phyloP scores from a whole-genome alignment of 768 basidiomycete genomes.

The Thelephora ganbajun region DNA sequence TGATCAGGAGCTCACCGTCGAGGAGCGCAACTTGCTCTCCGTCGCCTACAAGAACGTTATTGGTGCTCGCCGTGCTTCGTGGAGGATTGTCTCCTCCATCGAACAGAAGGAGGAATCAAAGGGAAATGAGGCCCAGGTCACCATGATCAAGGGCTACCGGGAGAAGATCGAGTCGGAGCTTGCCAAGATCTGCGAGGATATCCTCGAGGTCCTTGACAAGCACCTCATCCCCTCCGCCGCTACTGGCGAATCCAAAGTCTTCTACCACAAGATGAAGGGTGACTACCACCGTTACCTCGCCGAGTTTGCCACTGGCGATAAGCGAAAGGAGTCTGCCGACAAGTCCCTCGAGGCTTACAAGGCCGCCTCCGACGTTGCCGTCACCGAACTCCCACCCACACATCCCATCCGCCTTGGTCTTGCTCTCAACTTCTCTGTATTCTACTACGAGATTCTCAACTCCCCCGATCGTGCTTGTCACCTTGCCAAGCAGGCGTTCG shows the following conservation, averaged over 20 bases:
- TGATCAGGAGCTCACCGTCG: slow-evolving; percentile 95
- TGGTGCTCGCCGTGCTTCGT: slow-evolving; percentile 93
- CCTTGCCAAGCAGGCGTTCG: slow-evolving; percentile 97
- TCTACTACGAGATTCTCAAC: slow-evolving; percentile 99
- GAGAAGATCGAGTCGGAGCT: slow-evolving; percentile 97
- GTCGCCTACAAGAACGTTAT: slow-evolving; percentile 99
- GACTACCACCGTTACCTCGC: slow-evolving; percentile 99
- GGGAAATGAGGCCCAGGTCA: slow-evolving; percentile 90
- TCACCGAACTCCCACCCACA: slow-evolving; percentile 88
- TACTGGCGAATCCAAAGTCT: slow-evolving; percentile 94
- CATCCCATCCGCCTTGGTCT: slow-evolving; percentile 98
- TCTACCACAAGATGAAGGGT: slow-evolving; percentile 99
- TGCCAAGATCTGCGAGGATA: slow-evolving; percentile 97
- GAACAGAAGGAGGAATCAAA: slow-evolving; percentile 99
- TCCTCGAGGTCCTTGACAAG: slow-evolving; percentile 93
- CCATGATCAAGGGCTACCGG: slow-evolving; percentile 96
- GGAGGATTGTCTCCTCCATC: slow-evolving; percentile 96
- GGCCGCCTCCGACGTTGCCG: slow-evolving; percentile 93
- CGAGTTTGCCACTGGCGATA: slow-evolving; percentile 96
- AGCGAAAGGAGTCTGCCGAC: slow-evolving; percentile 93
- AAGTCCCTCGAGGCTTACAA: slow-evolving; percentile 97
- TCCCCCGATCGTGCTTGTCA: slow-evolving; percentile 97
- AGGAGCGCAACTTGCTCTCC: slow-evolving; percentile 95
- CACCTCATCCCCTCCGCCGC: slow-evolving; percentile 96
- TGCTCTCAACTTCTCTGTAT: slow-evolving; percentile 97